phyloP scores from a whole-genome alignment of 1,139 yeast species.

The Candida sojae region DNA sequence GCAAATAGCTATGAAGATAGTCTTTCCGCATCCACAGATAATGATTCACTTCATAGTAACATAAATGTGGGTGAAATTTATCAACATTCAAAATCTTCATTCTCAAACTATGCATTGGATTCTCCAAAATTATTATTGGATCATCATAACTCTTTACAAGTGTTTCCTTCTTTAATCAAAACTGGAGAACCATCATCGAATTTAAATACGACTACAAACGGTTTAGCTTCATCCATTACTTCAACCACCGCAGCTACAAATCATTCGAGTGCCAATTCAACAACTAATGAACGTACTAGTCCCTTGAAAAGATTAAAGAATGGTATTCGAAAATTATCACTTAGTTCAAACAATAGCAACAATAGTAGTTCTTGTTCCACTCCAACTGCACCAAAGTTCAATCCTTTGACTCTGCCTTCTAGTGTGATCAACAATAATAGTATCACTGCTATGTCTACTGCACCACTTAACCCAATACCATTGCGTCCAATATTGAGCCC shows the following conservation, averaged over 20 bases:
- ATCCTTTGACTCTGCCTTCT: slow-evolving; percentile 14
- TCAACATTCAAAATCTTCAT: slow-evolving; percentile 18
- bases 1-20: slow-evolving; percentile 7
- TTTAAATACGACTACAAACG: neutral
- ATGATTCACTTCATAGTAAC: slow-evolving; percentile 7
- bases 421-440: neutral
- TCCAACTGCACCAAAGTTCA: slow-evolving; percentile 20
- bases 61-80: slow-evolving; percentile 13
- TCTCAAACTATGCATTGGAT: slow-evolving; percentile 31
- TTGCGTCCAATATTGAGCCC: slow-evolving; percentile 13
- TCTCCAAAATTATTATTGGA: slow-evolving; percentile 28
- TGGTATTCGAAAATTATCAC: slow-evolving; percentile 35
- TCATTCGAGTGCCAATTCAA: slow-evolving; percentile 7
- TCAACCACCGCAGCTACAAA: neutral
- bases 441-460: slow-evolving; percentile 11
- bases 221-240: neutral
- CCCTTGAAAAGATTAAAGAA: slow-evolving; percentile 30
- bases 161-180: slow-evolving; percentile 21
- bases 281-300: slow-evolving; percentile 13
- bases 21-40: slow-evolving; percentile 5
- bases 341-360: slow-evolving; percentile 16
- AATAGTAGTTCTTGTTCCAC: slow-evolving; percentile 8
- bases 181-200: slow-evolving; percentile 5
- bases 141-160: slow-evolving; percentile 12
- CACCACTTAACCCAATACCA: slow-evolving; percentile 8